Base-by-base conservation (phyloP, 2,329 filamentous ascomycete genomes). In the Calonectria montana region DNA sequence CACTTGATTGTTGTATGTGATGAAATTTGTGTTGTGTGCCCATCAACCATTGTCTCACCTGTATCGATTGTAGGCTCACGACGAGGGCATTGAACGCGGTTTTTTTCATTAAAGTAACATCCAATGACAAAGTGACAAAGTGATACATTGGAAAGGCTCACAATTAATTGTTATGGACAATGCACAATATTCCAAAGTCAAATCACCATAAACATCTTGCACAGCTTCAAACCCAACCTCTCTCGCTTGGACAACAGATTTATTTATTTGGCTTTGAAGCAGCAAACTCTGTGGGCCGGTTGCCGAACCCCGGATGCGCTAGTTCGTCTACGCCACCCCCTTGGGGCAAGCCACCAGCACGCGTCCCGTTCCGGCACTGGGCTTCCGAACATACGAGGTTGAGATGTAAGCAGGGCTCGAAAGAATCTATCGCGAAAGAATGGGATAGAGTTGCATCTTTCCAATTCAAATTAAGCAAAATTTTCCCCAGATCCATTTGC, bases 261-360 rank as follows among this genome's bases (percentile, higher is more conserved):
- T n/a, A 39, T 59, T 39, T 59, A 59, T 59, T 59, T 59, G 35
- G 29, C n/a, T 59, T 59, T 27, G 31, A 18, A 39, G 15, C 35
- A 39, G 13, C 53, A 59, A 59, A 59, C 53, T 59, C 31, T 59
- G 53, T 39, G 53, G 31, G 53, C 53, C 53, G 53, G 13, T 59
- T 59, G 31, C 53, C 53, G 31, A 59, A 15, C 53, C 53, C 53
- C 23, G 31, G 31, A 9, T 23, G 23, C 21, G 31, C 53, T 59
- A 59, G 35, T 35, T 35, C n/a, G 53, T 59, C 53, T 59, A 39
- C 53, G 53, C 53, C 53, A 59, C 53, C 53, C 53, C 53, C 53
- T 59, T 25, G 31, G 31, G 9, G 18, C 12, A 8, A n/a, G 48
- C 16, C 29, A 21, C 45, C 21, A 7, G n/a, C 15, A 37, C 13